phyloP scores from a whole-genome alignment of 2,329 filamentous ascomycete genomes.

The Diaporthe aspalathi region DNA sequence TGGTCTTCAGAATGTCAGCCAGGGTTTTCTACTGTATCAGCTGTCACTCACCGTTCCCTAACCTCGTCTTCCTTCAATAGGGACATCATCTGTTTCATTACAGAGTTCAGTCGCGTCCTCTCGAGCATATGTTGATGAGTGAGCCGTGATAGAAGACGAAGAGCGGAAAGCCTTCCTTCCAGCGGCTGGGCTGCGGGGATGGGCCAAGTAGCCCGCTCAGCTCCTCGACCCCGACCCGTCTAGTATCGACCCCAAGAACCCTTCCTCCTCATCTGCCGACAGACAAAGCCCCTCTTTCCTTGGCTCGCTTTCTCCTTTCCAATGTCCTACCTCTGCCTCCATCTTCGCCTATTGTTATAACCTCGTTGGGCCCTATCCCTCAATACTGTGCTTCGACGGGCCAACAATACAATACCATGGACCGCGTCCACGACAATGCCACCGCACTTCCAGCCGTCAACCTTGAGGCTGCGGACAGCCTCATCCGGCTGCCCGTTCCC shows the following conservation, averaged over 20 bases:
- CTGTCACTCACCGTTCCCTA: neutral
- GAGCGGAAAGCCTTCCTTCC: too few relatives aligned
- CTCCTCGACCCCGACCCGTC: too few relatives aligned
- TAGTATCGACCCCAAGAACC: neutral
- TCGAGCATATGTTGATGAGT: neutral
- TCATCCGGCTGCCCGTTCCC: neutral
- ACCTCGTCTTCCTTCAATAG: neutral
- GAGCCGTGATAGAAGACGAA: neutral
- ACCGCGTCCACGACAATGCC: conserved; percentile 4
- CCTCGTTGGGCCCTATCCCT: neutral
- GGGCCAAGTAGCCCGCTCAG: neutral
- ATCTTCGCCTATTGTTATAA: neutral
- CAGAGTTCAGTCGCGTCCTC: neutral
- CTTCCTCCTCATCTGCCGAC: neutral
- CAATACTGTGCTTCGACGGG: neutral
- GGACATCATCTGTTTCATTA: neutral
- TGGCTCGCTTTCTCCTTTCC: neutral
- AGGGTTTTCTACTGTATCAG: neutral
- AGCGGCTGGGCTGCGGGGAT: neutral
- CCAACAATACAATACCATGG: neutral
- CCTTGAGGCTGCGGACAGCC: neutral
- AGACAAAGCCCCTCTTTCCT: neutral
- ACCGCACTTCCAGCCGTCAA: neutral
- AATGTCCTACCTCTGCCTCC: neutral
- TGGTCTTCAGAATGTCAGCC: neutral